Base-by-base conservation (phyloP, 2,329 filamentous ascomycete genomes). In the Hymenoscyphus albidus region DNA sequence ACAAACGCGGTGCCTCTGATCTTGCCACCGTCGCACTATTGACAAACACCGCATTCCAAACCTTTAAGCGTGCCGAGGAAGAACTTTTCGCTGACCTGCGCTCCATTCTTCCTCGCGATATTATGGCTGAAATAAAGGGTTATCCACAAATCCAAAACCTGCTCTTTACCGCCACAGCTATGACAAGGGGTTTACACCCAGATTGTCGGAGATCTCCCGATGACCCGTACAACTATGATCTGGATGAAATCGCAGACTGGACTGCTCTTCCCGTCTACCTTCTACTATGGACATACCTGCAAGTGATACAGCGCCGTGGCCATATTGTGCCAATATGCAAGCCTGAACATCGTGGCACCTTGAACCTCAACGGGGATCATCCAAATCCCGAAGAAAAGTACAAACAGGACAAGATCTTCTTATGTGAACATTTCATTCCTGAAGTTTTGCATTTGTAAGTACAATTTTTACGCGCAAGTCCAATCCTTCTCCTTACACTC, bases 221-320 rank as follows among this genome's bases (percentile, higher is more conserved):
- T 5, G 59, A 62, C 44, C 48, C 51, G 57, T 62, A 62, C 38
- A 62, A 62, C 38, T 57, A 44, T 35, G 9, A 57, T n/a, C 16
- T 62, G 38, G 40, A 14, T 13, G 48, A 62, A n/a, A 44, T 62
- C 18, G 51, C 60, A n/a, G 60, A 62, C 35, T 62, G 60, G 51
- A 62, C 60, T 14, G n/a, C 32, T 14, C 60, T 56, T 44, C 7
- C 32, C 0, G 38, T 62, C 13, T 62, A 57, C 22, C 14, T 62
- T 0, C 40, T 62, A 6, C 35, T 62, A 6, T 3, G 1, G 10
- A 3, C 22, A 27, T 62, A 57, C 13, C 32, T 62, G 9, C n/a
- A 3, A 13, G 38, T 56, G 1, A 40, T 56, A 1, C 32, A 22
- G 22, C 22, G 22, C 22, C 22, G 22, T 22, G 56, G 18, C 13